These are phyloP conservation scores for Acorus gramineus DNA, from an alignment of 106 monocot species.

Conservation along the genomic window DNA sequence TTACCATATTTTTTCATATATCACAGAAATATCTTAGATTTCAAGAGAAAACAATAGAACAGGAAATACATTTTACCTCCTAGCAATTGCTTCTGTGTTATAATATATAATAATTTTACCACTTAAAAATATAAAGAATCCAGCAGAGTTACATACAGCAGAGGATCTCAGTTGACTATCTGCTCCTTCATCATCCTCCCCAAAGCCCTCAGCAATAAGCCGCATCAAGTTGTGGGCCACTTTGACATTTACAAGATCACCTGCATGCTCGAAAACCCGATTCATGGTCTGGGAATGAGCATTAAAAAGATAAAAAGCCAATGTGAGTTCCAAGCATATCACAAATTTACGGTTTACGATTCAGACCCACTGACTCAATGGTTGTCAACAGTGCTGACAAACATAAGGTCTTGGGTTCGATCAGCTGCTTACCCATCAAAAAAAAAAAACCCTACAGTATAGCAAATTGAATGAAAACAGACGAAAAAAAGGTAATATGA, in stretches of 20 bases:
- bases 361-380: too few relatives aligned
- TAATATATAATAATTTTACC: too few relatives aligned
- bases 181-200: conserved; percentile 87
- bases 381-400: too few relatives aligned
- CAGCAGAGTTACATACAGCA: conserved; percentile 58
- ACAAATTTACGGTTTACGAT: too few relatives aligned
- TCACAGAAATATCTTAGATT: too few relatives aligned
- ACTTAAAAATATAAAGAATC: too few relatives aligned
- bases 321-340: too few relatives aligned
- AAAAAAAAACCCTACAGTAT: neutral
- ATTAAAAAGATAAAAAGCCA: neutral
- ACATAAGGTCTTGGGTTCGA: too few relatives aligned
- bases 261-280: conserved; percentile 99
- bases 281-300: conserved; percentile 78
- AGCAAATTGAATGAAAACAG: neutral
- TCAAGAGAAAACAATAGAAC: too few relatives aligned
- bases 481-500: neutral
- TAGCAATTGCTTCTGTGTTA: too few relatives aligned
- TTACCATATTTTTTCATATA: too few relatives aligned
- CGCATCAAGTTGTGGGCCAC: conserved; percentile 98
- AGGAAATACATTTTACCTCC: too few relatives aligned
- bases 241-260: conserved; percentile 82
- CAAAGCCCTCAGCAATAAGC: conserved; percentile 96
- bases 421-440: neutral
- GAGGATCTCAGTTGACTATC: conserved; percentile 94